Conservation (phyloP, 805 yeast genomes). For the Wickerhamiella dianesei region DNA sequence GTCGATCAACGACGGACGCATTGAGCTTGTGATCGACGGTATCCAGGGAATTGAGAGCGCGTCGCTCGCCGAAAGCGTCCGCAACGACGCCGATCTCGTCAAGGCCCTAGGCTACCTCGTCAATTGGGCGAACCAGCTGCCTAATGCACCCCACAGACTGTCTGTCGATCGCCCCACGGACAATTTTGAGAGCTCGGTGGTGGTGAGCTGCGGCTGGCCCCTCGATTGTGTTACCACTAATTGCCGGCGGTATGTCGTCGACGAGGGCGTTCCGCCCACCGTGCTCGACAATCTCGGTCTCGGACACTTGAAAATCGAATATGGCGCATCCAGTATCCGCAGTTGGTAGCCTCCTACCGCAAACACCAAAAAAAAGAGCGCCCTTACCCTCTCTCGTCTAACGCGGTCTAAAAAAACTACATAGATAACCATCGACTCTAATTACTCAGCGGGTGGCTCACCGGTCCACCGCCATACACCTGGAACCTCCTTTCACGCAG, state of each 20-base stretch:
- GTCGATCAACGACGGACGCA: constrained; percentile 50
- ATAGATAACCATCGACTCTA: no score
- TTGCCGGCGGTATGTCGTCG: constrained; percentile 27
- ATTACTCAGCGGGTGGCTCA: no score
- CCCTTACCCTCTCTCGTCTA: no score
- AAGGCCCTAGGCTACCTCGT: constrained; percentile 32
- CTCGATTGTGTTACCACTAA: constrained; percentile 6
- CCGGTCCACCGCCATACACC: no score
- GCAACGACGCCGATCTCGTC: constrained; percentile 23
- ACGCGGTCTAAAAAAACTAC: no score
- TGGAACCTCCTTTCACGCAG: no score
- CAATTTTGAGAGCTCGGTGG: not conserved
- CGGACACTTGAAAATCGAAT: not conserved
- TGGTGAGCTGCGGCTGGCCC: constrained; percentile 2
- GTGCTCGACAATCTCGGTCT: constrained; percentile 1
- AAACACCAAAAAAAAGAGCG: no score
- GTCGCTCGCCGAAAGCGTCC: constrained; percentile 38
- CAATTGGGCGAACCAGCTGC: constrained; percentile 46
- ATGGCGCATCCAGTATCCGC: not conserved
- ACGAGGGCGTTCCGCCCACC: constrained; percentile 1
- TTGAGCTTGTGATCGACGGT: constrained; percentile 69
- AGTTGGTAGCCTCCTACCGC: not conserved
- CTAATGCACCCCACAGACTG: constrained; percentile 33
- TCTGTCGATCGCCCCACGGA: constrained; percentile 78
- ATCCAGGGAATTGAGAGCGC: constrained; percentile 71